Conservation (phyloP, 768 basidiomycete genomes). For the Tricholoma furcatifolium region DNA sequence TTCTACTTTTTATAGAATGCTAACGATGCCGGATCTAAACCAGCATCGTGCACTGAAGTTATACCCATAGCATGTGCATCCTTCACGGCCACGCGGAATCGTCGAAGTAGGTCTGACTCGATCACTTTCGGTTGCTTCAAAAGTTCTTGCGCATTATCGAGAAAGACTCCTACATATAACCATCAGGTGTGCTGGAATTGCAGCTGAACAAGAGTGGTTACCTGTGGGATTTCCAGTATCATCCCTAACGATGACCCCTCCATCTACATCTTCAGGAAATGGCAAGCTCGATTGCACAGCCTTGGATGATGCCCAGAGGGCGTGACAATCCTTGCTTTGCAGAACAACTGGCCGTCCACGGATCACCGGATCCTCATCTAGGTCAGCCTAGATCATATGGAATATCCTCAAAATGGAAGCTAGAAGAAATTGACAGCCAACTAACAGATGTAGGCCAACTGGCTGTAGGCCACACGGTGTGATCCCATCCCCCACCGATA, state of each 20-base stretch:
- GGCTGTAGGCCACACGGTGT: conserved; percentile 65
- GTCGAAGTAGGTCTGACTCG: conserved; percentile 57
- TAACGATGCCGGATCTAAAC: conserved; percentile 64
- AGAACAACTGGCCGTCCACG: conserved; percentile 70
- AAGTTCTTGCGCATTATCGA: conserved; percentile 87
- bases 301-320: conserved; percentile 76
- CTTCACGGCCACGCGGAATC: conserved; percentile 59
- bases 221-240: conserved; percentile 68
- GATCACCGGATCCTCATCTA: conserved; percentile 71
- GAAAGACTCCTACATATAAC: conserved; percentile 53
- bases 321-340: conserved; percentile 87
- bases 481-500: conserved; percentile 89
- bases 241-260: conserved; percentile 79
- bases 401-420: background rate
- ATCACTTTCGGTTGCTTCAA: conserved; percentile 63
- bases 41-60: conserved; percentile 87
- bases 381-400: conserved; percentile 48
- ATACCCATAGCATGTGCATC: conserved; percentile 73
- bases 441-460: conserved; percentile 71
- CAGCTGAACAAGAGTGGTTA: conserved; percentile 22
- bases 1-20: conserved; percentile 68
- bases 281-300: conserved; percentile 58
- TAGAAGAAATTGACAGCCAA: conserved; percentile 11
- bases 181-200: conserved; percentile 8
- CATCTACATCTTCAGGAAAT: conserved; percentile 70